Conservation (phyloP, 2,329 filamentous ascomycete species). For the Botrytis medusae region DNA sequence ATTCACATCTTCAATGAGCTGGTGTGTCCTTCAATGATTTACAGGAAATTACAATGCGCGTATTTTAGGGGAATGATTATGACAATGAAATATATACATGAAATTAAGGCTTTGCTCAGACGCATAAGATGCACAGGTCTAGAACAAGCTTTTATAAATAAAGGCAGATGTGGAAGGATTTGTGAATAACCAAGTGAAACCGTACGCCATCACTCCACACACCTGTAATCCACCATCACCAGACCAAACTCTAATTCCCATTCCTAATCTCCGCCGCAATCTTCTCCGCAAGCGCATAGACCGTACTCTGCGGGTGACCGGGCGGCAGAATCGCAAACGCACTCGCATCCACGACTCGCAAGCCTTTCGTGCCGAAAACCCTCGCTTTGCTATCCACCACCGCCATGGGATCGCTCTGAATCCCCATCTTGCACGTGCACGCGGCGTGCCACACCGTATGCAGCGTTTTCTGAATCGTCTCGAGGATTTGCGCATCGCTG, state of each 20-base stretch:
- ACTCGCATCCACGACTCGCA: constrained; percentile 33
- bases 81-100: neutral
- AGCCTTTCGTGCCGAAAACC: constrained; percentile 26
- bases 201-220: neutral
- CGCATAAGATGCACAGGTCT: neutral
- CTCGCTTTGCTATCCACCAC: constrained; percentile 30
- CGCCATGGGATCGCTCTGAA: constrained; percentile 40
- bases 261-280: constrained; percentile 39
- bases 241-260: neutral
- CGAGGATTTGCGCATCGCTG: constrained; percentile 30
- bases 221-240: neutral
- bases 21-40: neutral
- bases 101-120: neutral
- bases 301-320: constrained; percentile 44
- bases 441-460: constrained; percentile 50
- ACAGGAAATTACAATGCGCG: neutral
- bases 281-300: constrained; percentile 48
- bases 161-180: neutral
- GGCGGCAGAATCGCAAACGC: constrained; percentile 37
- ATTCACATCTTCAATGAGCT: neutral
- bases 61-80: neutral
- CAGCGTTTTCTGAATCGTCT: constrained; percentile 33
- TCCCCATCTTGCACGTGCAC: constrained; percentile 59
- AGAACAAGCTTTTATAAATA: neutral
- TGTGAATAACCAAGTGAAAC: neutral